Evolutionary conservation across 2,329 filamentous ascomycete genomes (phyloP).

Genomic region (Nemania bipapillata): DNA sequence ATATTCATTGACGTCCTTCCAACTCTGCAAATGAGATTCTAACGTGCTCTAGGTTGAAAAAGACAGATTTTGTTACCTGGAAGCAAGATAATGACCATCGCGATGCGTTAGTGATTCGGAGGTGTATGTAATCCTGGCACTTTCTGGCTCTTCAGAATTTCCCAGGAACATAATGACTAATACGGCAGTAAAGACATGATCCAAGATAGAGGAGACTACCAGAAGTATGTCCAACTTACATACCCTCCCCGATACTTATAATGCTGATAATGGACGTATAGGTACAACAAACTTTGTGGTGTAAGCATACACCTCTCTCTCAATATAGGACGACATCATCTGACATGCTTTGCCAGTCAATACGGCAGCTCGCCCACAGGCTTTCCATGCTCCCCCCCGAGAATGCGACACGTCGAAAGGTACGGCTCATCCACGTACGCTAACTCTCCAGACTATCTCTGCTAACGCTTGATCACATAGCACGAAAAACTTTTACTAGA

Average conservation of each 20-base stretch:
- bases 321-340: background rate
- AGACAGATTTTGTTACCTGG: slow-evolving; percentile 93
- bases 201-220: slow-evolving; percentile 88
- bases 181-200: slow-evolving; percentile 69
- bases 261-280: slow-evolving; percentile 28
- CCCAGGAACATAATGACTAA: slow-evolving; percentile 1
- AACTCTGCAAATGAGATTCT: background rate
- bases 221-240: slow-evolving; percentile 44
- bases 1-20: background rate
- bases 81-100: slow-evolving; percentile 89
- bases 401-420: slow-evolving; percentile 78
- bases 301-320: slow-evolving; percentile 55
- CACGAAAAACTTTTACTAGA: slow-evolving; percentile 88
- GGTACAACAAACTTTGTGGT: slow-evolving; percentile 74
- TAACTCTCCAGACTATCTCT: background rate
- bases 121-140: slow-evolving; percentile 51
- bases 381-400: slow-evolving; percentile 84
- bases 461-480: slow-evolving; percentile 32
- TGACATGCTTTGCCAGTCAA: slow-evolving; percentile 62
- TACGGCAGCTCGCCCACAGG: slow-evolving; percentile 88
- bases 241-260: too few relatives aligned
- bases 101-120: slow-evolving; percentile 77
- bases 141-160: background rate
- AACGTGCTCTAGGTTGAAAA: slow-evolving; percentile 67
- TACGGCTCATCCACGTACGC: background rate